Base-by-base conservation (phyloP, 257 asterid genomes). In the Solanum chilense region DNA sequence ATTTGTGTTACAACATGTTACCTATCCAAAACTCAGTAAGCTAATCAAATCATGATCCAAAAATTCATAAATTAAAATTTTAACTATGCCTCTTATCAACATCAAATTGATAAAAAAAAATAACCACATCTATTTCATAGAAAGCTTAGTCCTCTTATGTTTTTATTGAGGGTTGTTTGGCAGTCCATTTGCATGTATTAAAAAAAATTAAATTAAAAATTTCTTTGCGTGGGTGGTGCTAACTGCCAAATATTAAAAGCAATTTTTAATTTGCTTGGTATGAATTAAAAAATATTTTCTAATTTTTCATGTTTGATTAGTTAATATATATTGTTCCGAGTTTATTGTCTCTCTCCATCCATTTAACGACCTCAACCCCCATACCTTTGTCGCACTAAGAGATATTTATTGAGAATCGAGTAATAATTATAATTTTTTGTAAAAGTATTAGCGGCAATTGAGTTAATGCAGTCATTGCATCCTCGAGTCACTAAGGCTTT, bases 401-500 rank as follows among this genome's bases (percentile, higher is more conserved):
- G 4, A 52, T 0, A 52, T 52, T 52, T 52, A 16, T 0, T 52
- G 60, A 7, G 23, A 52, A 14, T 52, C 6, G 0, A 52, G 4
- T 49, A 6, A 52, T 52, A 52, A 52, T 52, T 16, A 52, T 5
- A 37, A 37, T 16, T 52, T 0, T 0, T 1, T 0, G 9, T 9
- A 52, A 6, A 52, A 52, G 2, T 52, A 52, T 52, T 52, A 52
- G 10, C 62, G 0, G 0, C 4, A 52, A 18, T 52, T 16, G 1
- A 52, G 62, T 52, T 52, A 1, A 52, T 6, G 0, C 10, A 52
- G 39, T 37, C 6, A 1, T 52, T 52, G n/a, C 11, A 52, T 52
- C 62, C 0, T 18, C 35, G n/a, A 2, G 1, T 52, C 10, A 1
- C 62, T 2, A 16, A 16, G 23, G 9, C 4, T 18, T 52, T 16